Base-by-base conservation (phyloP, 2,329 filamentous ascomycete species). In the Dactylonectria estremocensis region DNA sequence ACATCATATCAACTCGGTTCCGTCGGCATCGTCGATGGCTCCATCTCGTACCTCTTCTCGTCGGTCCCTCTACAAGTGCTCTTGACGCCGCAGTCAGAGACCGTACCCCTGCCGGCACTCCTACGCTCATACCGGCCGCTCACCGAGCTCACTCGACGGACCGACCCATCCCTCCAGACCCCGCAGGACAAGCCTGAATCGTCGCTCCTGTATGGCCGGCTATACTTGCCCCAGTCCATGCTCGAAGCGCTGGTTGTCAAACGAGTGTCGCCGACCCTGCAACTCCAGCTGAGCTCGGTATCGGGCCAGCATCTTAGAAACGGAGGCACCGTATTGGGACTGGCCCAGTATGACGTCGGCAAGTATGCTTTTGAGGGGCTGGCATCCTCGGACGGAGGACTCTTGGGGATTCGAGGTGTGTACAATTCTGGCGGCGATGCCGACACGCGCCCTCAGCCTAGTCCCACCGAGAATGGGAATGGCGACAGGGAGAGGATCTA, bases 21-120 rank as follows among this genome's bases (percentile, higher is more conserved):
- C 48, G 89, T 97, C 16, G 96, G 95, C 67, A 88, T 97, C 40
- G 95, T 99, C 58, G 95, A 98, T 83, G 96, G 96, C 79, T 97
- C 95, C n/a, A 89, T 99, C 64, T 97, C 95, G 14, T 99, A 98
- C 82, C 89, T 99, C 61, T 98, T 97, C 84, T 97, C 95, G 55
- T 97, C 94, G 3, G 87, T 96, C 9, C 91, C 94, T 13, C 87
- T 98, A 64, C 83, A 86, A 45, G 86, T 91, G 58, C 83, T 89
- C 83, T 70, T 94, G 86, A 80, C 86, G 11, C 89, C 87, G 11
- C 89, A 90, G 80, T 97, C 94, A 74, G 90, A 91, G 54, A 84
- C 88, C 22, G 91, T 98, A 43, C 90, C 94, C 14, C 85, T 99
- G 10, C 91, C 91, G 35, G 88, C 91, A 72, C 88, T 98, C 22